Base-by-base conservation (phyloP, 2,329 filamentous ascomycete species). In the Ceratocystis colombiana region DNA sequence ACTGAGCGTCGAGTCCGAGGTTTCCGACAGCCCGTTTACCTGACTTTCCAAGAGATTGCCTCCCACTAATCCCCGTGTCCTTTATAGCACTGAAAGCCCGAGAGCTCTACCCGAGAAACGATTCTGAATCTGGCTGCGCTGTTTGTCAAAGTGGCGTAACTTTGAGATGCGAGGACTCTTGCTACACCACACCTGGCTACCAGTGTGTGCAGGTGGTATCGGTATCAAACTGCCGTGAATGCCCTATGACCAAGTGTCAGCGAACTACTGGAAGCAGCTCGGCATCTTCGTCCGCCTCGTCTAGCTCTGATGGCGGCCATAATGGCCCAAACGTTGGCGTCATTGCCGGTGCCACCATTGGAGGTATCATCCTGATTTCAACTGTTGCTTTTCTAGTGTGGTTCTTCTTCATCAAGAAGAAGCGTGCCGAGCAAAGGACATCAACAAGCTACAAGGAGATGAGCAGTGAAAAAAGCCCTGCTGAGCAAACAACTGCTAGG, bases 311-410 rank as follows among this genome's bases (percentile, higher is more conserved):
- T 65, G 67, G 62, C 37, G 63, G 62, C 7, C 72, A 72, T 46
- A 77, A 77, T 10, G 80, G 83, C 6, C 83, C 88, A 6, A 92
- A 89, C 71, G 79, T 87, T 1, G 92, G 92, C 53, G 89, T 90
- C 44, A 96, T 99, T 70, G 93, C 88, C 1, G 94, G 94, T 70
- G 93, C 93, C 70, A 91, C 96, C 8, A 79, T 97, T 55, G 94
- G 91, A 69, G 94, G 91, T 70, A 75, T 97, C 15, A 81, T 82
- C n/a, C 80, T 86, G 59, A 81, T 97, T 64, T 87, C 82, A n/a
- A 76, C 90, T 46, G 74, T 89, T 64, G 87, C 87, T 2, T 96
- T 91, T 71, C 76, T 96, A 50, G 81, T 96, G 44, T 97, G 90
- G 88, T 87, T 87, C 74, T 96, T 90, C 77, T 90, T 87, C 74